Evolutionary conservation across 352 stramenopile genomes (phyloP), one percentile per base, ranked within the genome.

Genomic region (Pilasporangium apinafurcum): DNA sequence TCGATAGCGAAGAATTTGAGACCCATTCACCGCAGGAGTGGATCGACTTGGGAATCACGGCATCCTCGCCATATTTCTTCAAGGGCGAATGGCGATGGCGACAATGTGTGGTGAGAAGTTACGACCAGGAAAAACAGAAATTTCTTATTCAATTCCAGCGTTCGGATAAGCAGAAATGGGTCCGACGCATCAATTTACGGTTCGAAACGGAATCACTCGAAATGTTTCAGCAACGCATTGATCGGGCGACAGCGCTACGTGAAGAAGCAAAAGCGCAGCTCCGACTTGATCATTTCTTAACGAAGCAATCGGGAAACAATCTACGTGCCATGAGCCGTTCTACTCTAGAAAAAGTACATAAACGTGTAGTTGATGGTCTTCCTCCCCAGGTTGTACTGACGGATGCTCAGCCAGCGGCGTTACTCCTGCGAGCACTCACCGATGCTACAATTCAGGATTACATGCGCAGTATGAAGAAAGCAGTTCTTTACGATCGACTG

Each of bases 381-480:
- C 65, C 77, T 0, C 54, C 74, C 17, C 46, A 66, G 7, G 60
- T 94, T 6, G 62, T 63, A 8, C 44, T 94, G 13, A 42, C 77
- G 12, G 76, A 94, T 24, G 71, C 67, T 0, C 67, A 87, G 26
- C 77, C 83, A 2, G 59, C 70, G 2, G 70, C 69, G 1, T 44
- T 37, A 35, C 53, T 95, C 9, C 58, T 97, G n/a, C 71, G 86
- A 8, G 48, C 65, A 20, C 70, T 97, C 28, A 97, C 86, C 1
- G 84, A 92, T 38, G 72, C 85, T 14, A 82, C 85, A 26, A 94
- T 97, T 46, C 75, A 95, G 26, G 75, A 89, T 14, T 96, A 97
- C 59, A 83, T 78, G 36, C 72, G 82, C 2, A 95, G 80, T 33
- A 96, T 97, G 87, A 97, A 97, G 61, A 95, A 95, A 33, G 64